phyloP scores from a whole-genome alignment of 768 basidiomycete genomes.

The Tylopilus sp. region DNA sequence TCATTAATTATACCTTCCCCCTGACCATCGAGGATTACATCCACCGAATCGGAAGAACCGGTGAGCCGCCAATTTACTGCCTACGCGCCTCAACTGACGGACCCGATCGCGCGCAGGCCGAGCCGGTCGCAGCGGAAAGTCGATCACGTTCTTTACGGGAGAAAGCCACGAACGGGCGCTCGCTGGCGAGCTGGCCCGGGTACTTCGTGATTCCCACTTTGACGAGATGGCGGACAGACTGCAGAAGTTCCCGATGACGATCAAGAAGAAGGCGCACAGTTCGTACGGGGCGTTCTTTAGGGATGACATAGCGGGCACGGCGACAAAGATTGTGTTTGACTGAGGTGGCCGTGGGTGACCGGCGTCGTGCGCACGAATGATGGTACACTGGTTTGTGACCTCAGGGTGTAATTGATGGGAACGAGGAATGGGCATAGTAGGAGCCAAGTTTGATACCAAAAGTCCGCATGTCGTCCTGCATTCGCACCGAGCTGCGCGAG shows the following conservation, averaged over 20 bases:
- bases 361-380: background rate
- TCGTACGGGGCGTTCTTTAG: slow-evolving; percentile 86
- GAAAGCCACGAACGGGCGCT: slow-evolving; percentile 80
- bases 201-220: slow-evolving; percentile 85
- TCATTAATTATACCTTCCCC: slow-evolving; percentile 98
- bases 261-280: slow-evolving; percentile 93
- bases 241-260: slow-evolving; percentile 90
- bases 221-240: slow-evolving; percentile 60
- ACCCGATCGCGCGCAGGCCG: slow-evolving; percentile 52
- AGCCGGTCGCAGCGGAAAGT: slow-evolving; percentile 85
- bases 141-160: slow-evolving; percentile 96
- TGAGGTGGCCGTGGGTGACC: slow-evolving; percentile 23
- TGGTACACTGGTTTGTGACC: background rate
- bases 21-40: slow-evolving; percentile 93
- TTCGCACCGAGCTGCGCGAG: too few relatives aligned
- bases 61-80: slow-evolving; percentile 34
- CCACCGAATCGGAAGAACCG: slow-evolving; percentile 87
- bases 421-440: background rate
- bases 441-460: background rate
- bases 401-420: slow-evolving; percentile 12
- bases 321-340: slow-evolving; percentile 76
- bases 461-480: too few relatives aligned
- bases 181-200: slow-evolving; percentile 90
- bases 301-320: slow-evolving; percentile 54
- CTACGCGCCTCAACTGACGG: background rate